phyloP scores from a whole-genome alignment of 1,284 basidiomycete species.

The Sporisorium graminicola region DNA sequence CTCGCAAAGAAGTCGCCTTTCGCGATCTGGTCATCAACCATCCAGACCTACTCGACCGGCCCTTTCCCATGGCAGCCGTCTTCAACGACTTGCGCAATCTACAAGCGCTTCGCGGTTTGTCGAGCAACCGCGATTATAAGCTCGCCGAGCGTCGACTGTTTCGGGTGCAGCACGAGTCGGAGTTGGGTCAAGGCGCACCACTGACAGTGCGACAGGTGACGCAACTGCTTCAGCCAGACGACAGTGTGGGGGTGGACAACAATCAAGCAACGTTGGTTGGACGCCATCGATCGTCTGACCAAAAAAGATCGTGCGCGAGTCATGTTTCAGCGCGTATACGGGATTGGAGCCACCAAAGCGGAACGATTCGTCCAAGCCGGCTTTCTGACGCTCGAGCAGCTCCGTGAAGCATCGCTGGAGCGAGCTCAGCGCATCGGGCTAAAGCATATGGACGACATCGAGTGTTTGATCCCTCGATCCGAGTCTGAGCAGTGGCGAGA shows the following conservation, averaged over 20 bases:
- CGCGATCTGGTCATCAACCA: constrained; percentile 32
- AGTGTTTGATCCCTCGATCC: constrained; percentile 34
- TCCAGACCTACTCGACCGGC: constrained; percentile 25
- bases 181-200: constrained; percentile 12
- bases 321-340: constrained; percentile 36
- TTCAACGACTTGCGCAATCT: constrained; percentile 43
- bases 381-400: constrained; percentile 31
- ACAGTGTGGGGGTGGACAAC: constrained; percentile 37
- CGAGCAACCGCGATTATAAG: constrained; percentile 28
- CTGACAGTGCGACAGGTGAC: constrained; percentile 30
- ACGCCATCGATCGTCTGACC: constrained; percentile 22
- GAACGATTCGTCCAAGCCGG: constrained; percentile 35
- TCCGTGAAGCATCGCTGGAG: constrained; percentile 32
- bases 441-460: constrained; percentile 33
- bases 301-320: constrained; percentile 23
- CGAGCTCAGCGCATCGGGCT: constrained; percentile 35
- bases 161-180: constrained; percentile 40
- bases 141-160: constrained; percentile 39
- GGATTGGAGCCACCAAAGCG: constrained; percentile 31
- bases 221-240: constrained; percentile 28
- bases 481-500: constrained; percentile 31
- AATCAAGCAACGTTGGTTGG: constrained; percentile 28
- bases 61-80: constrained; percentile 37
- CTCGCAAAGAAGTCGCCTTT: constrained; percentile 26
- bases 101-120: constrained; percentile 20